Evolutionary conservation across 805 yeast species (phyloP).

Genomic region (Tetrapisispora arboricola): DNA sequence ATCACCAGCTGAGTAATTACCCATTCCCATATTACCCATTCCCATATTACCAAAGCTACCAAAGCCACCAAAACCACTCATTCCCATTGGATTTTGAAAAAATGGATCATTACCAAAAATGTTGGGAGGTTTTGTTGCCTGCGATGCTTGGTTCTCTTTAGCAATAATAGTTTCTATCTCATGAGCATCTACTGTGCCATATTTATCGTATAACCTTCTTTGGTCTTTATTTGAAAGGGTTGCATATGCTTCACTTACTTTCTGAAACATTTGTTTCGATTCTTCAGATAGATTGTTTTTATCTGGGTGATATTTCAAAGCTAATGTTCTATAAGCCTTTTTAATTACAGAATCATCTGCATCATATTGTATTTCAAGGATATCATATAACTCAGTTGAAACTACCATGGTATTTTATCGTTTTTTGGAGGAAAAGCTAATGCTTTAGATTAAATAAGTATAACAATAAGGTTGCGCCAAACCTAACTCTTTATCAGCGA

Average conservation of each 20-base stretch:
- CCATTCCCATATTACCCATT: constrained; percentile 2
- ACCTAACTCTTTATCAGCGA: no score
- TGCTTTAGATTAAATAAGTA: no score
- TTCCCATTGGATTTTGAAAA: constrained; percentile 1
- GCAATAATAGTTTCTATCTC: constrained; percentile 10
- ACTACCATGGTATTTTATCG: background rate
- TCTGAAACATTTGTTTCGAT: constrained; percentile 47
- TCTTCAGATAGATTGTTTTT: constrained; percentile 42
- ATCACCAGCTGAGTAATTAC: constrained; percentile 19
- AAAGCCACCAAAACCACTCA: background rate
- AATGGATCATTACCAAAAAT: constrained; percentile 1
- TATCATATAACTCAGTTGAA: constrained; percentile 36
- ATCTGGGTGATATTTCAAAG: constrained; percentile 56
- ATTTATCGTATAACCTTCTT: constrained; percentile 42
- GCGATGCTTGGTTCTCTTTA: constrained; percentile 6
- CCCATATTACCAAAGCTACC: background rate
- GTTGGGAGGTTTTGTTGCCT: constrained; percentile 5
- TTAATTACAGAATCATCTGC: constrained; percentile 42
- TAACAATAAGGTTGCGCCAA: no score
- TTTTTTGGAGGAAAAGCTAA: no score
- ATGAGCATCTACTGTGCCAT: constrained; percentile 30
- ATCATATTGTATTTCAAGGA: constrained; percentile 40
- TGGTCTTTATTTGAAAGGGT: constrained; percentile 39
- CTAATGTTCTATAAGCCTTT: constrained; percentile 44
- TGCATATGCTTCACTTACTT: constrained; percentile 58